A percentile compares a stretch with the other conserved stretches of the same genome.
phyloP scores from a whole-genome alignment of 2,329 filamentous ascomycete species.

The Albifimbria verrucaria region DNA sequence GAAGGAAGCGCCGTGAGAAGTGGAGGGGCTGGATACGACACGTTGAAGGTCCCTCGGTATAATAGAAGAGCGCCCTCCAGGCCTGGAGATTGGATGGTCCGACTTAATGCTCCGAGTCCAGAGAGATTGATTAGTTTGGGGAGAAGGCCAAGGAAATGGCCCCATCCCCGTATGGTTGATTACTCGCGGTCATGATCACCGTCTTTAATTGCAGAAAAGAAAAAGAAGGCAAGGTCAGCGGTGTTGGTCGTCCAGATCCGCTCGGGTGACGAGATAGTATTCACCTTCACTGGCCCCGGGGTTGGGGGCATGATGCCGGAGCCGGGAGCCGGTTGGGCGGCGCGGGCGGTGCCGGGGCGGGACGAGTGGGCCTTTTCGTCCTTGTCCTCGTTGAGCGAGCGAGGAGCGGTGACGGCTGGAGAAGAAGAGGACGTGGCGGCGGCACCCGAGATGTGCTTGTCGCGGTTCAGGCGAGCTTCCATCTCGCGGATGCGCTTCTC shows the following conservation, averaged over 20 bases:
- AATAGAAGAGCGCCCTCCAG: no score
- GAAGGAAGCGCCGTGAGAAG: no score
- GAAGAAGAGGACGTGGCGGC: conserved; percentile 4
- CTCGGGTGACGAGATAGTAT: conserved; percentile 38
- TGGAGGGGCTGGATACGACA: no score
- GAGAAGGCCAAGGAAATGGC: no score
- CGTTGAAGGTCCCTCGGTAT: no score
- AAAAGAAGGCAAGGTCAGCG: conserved; percentile 25
- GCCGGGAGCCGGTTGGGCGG: conserved; percentile 48
- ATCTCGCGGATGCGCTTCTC: conserved; percentile 81
- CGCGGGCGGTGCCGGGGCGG: conserved; percentile 52
- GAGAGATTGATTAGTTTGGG: no score
- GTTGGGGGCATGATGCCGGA: conserved; percentile 58
- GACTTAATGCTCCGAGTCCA: no score
- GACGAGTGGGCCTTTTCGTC: conserved; percentile 39
- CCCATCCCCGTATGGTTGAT: no score
- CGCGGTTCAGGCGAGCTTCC: conserved; percentile 64
- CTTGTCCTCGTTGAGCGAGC: conserved; percentile 18
- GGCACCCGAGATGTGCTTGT: conserved; percentile 4
- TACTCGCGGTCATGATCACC: conserved; percentile 32
- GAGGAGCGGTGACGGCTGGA: conserved; percentile 13
- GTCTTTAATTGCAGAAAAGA: conserved; percentile 23
- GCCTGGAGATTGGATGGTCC: no score
- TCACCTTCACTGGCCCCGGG: conserved; percentile 61
- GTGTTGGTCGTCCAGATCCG: conserved; percentile 24